A percentile compares a stretch with the other conserved stretches of the same genome.
Evolutionary conservation across 257 asterid species (phyloP).

Genomic region (Paulownia fortunei): DNA sequence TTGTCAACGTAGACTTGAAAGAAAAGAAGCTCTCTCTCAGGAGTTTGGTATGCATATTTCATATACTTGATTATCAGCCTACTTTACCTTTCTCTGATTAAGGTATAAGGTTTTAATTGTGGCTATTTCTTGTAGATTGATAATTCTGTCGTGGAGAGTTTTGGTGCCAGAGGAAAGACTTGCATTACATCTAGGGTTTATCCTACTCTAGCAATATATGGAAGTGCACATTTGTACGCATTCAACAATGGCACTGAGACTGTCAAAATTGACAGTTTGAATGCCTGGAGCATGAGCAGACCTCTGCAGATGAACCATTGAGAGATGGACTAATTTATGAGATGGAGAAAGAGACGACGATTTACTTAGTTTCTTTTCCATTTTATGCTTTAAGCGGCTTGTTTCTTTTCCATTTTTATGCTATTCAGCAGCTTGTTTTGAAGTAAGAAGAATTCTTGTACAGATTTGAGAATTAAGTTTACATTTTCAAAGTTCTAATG

Average conservation of each 20-base stretch:
- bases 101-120: not conserved
- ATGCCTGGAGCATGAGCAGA: slow-evolving; percentile 58
- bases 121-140: slow-evolving; percentile 47
- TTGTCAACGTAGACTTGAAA: slow-evolving; percentile 56
- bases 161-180: slow-evolving; percentile 55
- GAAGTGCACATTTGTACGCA: slow-evolving; percentile 48
- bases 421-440: not conserved
- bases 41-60: slow-evolving; percentile 55
- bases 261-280: slow-evolving; percentile 40
- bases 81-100: not conserved
- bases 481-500: too few species aligned
- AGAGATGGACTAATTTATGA: too few species aligned
- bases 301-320: slow-evolving; percentile 44
- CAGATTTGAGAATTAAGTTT: too few species aligned
- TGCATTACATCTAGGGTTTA: slow-evolving; percentile 58
- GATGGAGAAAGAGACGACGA: too few species aligned
- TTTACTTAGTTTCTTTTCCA: not conserved
- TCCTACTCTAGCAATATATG: slow-evolving; percentile 44
- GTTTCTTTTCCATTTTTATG: not conserved
- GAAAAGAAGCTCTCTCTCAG: slow-evolving; percentile 67
- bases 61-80: not conserved
- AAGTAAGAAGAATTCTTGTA: not conserved
- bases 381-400: too few species aligned
- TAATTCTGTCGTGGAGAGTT: slow-evolving; percentile 65
- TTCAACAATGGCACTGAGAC: slow-evolving; percentile 59